Conservation (phyloP, 345 rosid genomes). For the Rhizophora apiculata region DNA sequence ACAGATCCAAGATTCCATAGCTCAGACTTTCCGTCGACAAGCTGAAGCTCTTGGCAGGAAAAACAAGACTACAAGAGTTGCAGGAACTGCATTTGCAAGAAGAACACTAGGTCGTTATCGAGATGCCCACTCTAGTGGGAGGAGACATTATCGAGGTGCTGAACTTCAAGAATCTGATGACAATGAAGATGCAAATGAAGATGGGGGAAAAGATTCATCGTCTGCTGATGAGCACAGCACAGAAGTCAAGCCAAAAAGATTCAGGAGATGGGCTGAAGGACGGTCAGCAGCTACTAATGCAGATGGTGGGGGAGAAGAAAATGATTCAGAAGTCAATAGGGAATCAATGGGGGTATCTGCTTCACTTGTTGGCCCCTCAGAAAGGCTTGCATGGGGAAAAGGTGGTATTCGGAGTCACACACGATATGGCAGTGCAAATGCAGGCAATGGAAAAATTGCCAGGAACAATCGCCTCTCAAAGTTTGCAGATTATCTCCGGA, state of each 20-base stretch:
- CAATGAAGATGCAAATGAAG: constrained; percentile 39
- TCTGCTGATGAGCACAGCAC: constrained; percentile 38
- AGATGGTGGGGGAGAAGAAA: constrained; percentile 41
- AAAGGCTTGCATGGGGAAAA: constrained; percentile 51
- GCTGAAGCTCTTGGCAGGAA: constrained; percentile 46
- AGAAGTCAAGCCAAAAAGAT: constrained; percentile 42
- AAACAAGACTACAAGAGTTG: constrained; percentile 25
- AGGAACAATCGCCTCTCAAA: constrained; percentile 35
- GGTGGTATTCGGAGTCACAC: constrained; percentile 51
- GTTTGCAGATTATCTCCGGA: constrained; percentile 37
- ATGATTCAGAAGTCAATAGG: constrained; percentile 36
- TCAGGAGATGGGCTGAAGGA: constrained; percentile 32
- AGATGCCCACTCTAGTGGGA: constrained; percentile 34
- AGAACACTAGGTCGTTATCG: constrained; percentile 29
- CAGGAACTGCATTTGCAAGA: constrained; percentile 32
- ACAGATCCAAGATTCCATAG: constrained; percentile 55
- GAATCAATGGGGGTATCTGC: constrained; percentile 37
- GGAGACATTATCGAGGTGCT: constrained; percentile 29
- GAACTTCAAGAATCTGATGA: constrained; percentile 46
- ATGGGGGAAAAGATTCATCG: constrained; percentile 38
- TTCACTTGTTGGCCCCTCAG: constrained; percentile 38
- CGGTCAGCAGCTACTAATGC: constrained; percentile 31
- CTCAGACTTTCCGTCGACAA: constrained; percentile 43
- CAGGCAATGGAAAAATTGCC: constrained; percentile 37
- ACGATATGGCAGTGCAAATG: constrained; percentile 37